Evolutionary conservation across 2,329 filamentous ascomycete species (phyloP).

Genomic region (Hymenoscyphus infarciens): DNA sequence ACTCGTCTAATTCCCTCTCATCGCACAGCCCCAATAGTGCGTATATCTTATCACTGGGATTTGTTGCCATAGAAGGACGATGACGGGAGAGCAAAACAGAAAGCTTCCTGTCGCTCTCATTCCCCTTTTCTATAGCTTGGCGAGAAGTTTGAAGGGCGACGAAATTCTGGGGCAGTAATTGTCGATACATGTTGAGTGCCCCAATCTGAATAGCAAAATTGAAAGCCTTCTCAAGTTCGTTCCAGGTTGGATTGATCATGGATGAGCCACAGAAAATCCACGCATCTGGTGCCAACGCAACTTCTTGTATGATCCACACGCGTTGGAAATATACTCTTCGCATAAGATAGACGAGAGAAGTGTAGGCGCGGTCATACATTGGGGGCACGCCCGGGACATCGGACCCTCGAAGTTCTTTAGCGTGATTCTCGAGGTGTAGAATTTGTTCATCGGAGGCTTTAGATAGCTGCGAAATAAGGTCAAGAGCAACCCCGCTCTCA

Average conservation of each 20-base stretch:
- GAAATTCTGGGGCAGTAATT: background rate
- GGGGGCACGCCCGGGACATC: background rate
- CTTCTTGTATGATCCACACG: background rate
- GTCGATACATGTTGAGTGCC: background rate
- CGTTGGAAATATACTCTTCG: background rate
- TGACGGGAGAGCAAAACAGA: background rate
- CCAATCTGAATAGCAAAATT: background rate
- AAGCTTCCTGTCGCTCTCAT: background rate
- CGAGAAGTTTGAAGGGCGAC: background rate
- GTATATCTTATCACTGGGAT: background rate
- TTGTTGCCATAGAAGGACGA: background rate
- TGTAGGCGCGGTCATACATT: background rate
- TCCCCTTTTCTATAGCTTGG: background rate
- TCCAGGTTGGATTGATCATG: background rate
- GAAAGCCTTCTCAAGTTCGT: background rate
- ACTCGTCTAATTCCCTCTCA: background rate
- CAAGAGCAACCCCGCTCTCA: background rate
- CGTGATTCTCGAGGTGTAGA: no score
- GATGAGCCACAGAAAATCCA: background rate
- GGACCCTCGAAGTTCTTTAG: background rate
- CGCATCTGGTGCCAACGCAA: background rate
- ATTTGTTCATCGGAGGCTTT: background rate
- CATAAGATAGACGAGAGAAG: background rate
- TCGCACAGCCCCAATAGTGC: background rate
- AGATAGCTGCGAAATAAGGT: background rate